These are phyloP conservation scores for Sporopachydermia lactativora DNA, from an alignment of 805 yeast genomes.

Conservation along the genomic window DNA sequence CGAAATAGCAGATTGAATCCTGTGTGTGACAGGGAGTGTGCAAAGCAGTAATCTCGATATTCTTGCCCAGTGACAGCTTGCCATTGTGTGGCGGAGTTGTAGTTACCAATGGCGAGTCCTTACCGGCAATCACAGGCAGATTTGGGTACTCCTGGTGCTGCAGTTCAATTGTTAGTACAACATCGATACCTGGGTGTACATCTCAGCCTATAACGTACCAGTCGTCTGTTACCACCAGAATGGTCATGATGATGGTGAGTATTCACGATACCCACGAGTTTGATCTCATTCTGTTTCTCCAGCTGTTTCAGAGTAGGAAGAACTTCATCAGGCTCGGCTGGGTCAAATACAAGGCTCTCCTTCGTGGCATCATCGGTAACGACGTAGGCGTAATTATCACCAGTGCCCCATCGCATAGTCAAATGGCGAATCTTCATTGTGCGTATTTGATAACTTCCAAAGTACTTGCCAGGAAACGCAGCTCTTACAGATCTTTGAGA, in stretches of 20 bases:
- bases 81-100: constrained; percentile 56
- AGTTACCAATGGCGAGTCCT: constrained; percentile 60
- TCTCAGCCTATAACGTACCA: constrained; percentile 14
- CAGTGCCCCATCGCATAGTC: constrained; percentile 91
- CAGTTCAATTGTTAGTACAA: constrained; percentile 14
- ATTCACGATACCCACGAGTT: constrained; percentile 68
- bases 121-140: constrained; percentile 71
- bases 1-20: constrained; percentile 85
- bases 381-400: constrained; percentile 83
- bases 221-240: constrained; percentile 62
- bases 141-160: constrained; percentile 22
- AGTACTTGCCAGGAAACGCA: too few relatives aligned
- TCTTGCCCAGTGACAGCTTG: constrained; percentile 45
- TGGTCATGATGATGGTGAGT: constrained; percentile 97
- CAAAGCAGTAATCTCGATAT: constrained; percentile 57
- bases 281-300: constrained; percentile 21
- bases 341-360: constrained; percentile 78
- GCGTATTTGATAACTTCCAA: constrained; percentile 21
- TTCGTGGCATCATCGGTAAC: constrained; percentile 52
- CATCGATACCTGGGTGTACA: constrained; percentile 8
- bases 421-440: constrained; percentile 72
- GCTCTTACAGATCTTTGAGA: too few relatives aligned
- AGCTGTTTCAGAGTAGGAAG: constrained; percentile 29
- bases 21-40: constrained; percentile 98
- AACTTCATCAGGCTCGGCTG: constrained; percentile 75